Base-by-base conservation (phyloP, 2,329 filamentous ascomycete genomes). In the Tolypocladium tundrense region DNA sequence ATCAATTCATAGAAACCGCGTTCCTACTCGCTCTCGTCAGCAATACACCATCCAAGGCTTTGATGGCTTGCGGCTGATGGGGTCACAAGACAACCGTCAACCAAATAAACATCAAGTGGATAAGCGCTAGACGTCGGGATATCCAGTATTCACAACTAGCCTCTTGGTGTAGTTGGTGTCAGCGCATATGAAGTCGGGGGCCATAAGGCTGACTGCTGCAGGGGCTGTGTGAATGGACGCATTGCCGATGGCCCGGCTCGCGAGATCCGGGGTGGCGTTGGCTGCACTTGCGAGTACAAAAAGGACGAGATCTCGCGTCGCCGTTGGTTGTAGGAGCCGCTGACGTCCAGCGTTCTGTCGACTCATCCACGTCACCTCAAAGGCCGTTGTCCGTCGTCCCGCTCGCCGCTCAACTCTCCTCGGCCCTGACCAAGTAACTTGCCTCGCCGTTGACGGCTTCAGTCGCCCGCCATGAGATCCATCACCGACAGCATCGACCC, bases 391-490 rank as follows among this genome's bases (percentile, higher is more conserved):
- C 24, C 24, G 24, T 27, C 3, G 24, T 27, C 24, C 24, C 24
- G 19, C n/a, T 27, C 27, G 45, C 33, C 27, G 24, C 45, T 19
- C 7, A 24, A 31, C 45, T 31, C 43, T 41, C 52, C 7, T 54
- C 16, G 11, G 19, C 6, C 53, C 24, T 27, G 3, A 33, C 19
- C 16, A 8, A 24, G 2, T 41, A 31, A 19, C 13, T 1, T 19
- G 9, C 21, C 24, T 24, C 6, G 7, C 33, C 24, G 16, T 55
- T n/a, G 24, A 40, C 3, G 2, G 24, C 24, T 13, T 35, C 27
- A 16, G n/a, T 10, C 10, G 19, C 31, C 54, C 39, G 58, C 33
- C 24, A 65, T 66, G 65, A 64, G 63, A n/a, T 60, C 64, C 60
- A 11, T 64, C 21, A 56, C 58, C 1, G 60, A 64, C 55, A 60